Base-by-base conservation (phyloP, 768 basidiomycete species). In the Ramaria rubella region DNA sequence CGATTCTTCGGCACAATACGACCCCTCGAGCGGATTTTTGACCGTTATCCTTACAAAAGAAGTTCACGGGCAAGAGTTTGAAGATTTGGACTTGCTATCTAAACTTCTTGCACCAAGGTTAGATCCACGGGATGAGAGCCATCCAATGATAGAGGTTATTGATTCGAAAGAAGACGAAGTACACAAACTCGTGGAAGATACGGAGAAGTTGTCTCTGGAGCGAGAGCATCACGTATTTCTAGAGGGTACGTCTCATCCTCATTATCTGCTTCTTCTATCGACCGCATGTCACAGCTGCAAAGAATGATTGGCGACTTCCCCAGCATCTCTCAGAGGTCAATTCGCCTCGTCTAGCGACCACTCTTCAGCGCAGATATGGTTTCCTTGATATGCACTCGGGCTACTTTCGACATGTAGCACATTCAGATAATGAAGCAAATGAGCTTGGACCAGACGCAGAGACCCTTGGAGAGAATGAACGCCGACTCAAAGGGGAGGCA, bases 391-490 rank as follows among this genome's bases (percentile, higher is more conserved):
- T 81, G 66, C 77, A 92, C 66, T 80, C 80, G 2, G 87, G 87
- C 7, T 90, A 88, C 65, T 87, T 93, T 64, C 73, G 69, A 55
- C 83, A 90, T 68, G 82, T 83, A 8, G 70, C 72, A n/a, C 80
- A 89, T 62, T 79, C 79, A 2, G 87, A 86, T 65, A 91, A 92
- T 64, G 90, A 92, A 64, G 74, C 90, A 11, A 88, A 91, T 64
- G 89, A 90, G 64, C 76, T 92, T 14, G 89, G 88, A 4, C 50
- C 72, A 17, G 78, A 84, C 59, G 84, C 78, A 14, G 90, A 94
- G 70, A 75, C 65, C 1, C 79, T 78, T 52, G 66, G 73, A 12
- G 68, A 63, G 12, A 65, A 68, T 3, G 82, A 85, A 60, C 78
- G 89, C 34, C 75, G 81, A 27, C 61, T 58, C 40, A 74, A 73